A percentile compares a stretch with the other conserved stretches of the same genome.
Conservation (phyloP, 2,329 filamentous ascomycete species). For the Hypoxylon sp. region DNA sequence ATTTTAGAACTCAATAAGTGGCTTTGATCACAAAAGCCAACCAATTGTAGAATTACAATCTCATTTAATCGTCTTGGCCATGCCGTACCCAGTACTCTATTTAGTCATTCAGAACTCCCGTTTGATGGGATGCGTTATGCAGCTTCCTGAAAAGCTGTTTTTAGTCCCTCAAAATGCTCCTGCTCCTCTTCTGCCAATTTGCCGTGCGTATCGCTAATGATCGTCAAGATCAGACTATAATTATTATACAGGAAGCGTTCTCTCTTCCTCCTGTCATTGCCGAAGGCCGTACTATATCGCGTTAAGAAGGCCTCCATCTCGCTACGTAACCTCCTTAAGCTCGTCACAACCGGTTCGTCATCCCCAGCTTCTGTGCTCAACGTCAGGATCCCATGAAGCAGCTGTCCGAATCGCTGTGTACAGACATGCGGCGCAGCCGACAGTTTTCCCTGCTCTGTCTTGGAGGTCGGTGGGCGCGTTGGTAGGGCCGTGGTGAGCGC, state of each 20-base stretch:
- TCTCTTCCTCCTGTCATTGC: constrained; percentile 81
- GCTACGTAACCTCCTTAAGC: constrained; percentile 79
- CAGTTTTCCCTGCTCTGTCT: constrained; percentile 69
- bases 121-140: constrained; percentile 42
- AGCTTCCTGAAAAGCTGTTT: constrained; percentile 69
- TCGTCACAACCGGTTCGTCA: constrained; percentile 90
- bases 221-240: constrained; percentile 93
- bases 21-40: neutral
- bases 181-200: constrained; percentile 82
- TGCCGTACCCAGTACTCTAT: constrained; percentile 6
- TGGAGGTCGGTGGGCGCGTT: constrained; percentile 60
- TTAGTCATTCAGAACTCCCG: neutral
- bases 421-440: constrained; percentile 90
- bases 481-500: constrained; percentile 69
- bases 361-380: constrained; percentile 93
- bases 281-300: constrained; percentile 81
- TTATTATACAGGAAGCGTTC: constrained; percentile 96
- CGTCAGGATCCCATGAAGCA: constrained; percentile 85
- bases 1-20: neutral
- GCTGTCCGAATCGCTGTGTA: constrained; percentile 95
- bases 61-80: constrained; percentile 20
- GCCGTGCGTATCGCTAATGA: constrained; percentile 83
- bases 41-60: constrained; percentile 15
- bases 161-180: constrained; percentile 79
- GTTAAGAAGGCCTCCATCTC: constrained; percentile 89